These are phyloP conservation scores for Rhamnella rubrinervis DNA, from an alignment of 331 rosid genomes.

Conservation along the genomic window DNA sequence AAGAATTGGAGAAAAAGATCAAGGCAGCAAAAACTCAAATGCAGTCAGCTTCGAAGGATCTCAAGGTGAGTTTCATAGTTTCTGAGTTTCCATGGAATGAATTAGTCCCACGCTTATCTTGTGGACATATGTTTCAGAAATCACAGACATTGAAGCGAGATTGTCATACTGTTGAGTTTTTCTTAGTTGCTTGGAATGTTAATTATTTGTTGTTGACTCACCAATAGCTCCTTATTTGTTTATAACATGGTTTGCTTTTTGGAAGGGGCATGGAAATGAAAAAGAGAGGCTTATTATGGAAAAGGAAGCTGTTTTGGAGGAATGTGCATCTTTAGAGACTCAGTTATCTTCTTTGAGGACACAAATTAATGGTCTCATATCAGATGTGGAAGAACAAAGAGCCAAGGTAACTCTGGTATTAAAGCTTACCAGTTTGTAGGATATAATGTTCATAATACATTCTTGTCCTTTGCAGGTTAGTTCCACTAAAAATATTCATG, in stretches of 20 bases:
- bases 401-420: conserved; percentile 43
- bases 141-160: too few relatives aligned
- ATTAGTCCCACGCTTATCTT: conserved; percentile 1
- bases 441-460: conserved; percentile 21
- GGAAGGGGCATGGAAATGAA: conserved; percentile 89
- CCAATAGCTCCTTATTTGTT: conserved; percentile 1
- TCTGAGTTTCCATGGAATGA: not conserved
- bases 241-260: conserved; percentile 20
- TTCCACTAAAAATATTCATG: conserved; percentile 60
- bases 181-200: conserved; percentile 11
- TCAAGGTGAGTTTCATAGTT: conserved; percentile 56
- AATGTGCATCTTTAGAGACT: conserved; percentile 64
- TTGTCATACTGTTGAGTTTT: not conserved
- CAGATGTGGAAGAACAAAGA: conserved; percentile 71
- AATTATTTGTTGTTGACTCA: conserved; percentile 3
- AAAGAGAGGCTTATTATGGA: conserved; percentile 93
- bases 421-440: conserved; percentile 20
- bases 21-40: conserved; percentile 65
- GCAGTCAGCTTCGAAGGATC: conserved; percentile 82
- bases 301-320: conserved; percentile 82
- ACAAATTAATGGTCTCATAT: conserved; percentile 49
- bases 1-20: conserved; percentile 77
- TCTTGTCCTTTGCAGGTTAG: conserved; percentile 54
- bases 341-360: conserved; percentile 59
- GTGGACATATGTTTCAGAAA: conserved; percentile 3